Evolutionary conservation across 2,329 filamentous ascomycete species (phyloP), one percentile per base, ranked within the genome.

Genomic region (Colletotrichum incanum): DNA sequence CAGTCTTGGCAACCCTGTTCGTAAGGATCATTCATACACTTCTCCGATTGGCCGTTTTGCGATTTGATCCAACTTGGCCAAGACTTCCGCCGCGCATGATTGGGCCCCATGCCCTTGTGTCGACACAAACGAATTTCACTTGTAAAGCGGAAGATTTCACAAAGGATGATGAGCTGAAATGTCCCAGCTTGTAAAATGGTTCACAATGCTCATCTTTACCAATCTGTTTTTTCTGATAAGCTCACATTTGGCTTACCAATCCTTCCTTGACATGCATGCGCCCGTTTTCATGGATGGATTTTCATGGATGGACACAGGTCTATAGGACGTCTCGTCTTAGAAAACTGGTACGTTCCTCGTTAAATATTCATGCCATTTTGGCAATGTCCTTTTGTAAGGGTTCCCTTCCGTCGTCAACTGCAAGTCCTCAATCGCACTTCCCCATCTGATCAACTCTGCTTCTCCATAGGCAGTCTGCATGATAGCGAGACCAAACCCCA

Each of bases 361-460:
- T 58, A 86, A 78, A 74, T 89, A 89, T 2, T 85, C 87, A 3
- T 83, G 80, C 88, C 88, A 91, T 68, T 82, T 80, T 0, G 89
- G 89, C 58, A 84, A 77, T 2, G 82, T 84, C 41, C 89, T 84
- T 78, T 84, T 84, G 67, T 86, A 86, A 16, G 79, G 76, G 0
- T 84, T 86, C 1, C 68, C 68, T 8, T 82, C 78, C 6, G 81
- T 81, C 3, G 76, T 81, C 31, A 80, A 76, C 78, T 88, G 86
- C 73, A 91, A 77, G 77, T 92, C 86, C 79, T 92, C 90, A 75
- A 92, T 91, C 1, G 90, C 90, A 76, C 88, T 92, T 0, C 84
- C 91, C 82, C 87, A 93, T 77, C 83, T 88, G 63, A 93, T 82
- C 71, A 93, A 79, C 64, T 83, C 82, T 0, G 80, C 81, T 78